Conservation (phyloP, 2,329 filamentous ascomycete genomes). For the Ascochyta fabae region DNA sequence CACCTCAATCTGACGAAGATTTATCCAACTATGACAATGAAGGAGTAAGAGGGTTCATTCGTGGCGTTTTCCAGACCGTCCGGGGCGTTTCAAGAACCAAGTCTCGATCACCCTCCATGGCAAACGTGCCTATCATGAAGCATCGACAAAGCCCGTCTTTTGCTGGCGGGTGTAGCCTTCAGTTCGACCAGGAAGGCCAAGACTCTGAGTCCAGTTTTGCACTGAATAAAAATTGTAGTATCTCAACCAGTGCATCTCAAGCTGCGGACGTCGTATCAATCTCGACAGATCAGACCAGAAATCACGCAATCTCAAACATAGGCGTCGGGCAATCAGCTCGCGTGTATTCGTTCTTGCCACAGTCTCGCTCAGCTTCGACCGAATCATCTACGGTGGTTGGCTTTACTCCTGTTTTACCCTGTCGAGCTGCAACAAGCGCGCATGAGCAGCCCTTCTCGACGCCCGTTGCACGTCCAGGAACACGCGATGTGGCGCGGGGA, state of each 20-base stretch:
- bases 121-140: constrained; percentile 13
- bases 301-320: constrained; percentile 16
- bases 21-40: constrained; percentile 12
- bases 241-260: constrained; percentile 3
- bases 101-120: constrained; percentile 26
- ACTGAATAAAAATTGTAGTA: neutral
- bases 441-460: constrained; percentile 24
- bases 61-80: constrained; percentile 31
- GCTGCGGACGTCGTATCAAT: constrained; percentile 1
- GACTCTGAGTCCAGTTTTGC: neutral
- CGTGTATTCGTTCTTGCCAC: constrained; percentile 3
- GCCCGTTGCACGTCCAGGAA: constrained; percentile 25
- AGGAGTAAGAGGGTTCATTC: constrained; percentile 29
- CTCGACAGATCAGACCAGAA: constrained; percentile 19
- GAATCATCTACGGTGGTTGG: constrained; percentile 9
- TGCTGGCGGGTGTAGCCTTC: constrained; percentile 7
- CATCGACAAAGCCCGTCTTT: constrained; percentile 11
- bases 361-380: constrained; percentile 1
- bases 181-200: constrained; percentile 1
- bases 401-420: constrained; percentile 18
- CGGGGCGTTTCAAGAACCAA: constrained; percentile 29
- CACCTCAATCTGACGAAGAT: constrained; percentile 11
- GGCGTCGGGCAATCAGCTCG: constrained; percentile 14
- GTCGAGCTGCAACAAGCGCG: constrained; percentile 19
- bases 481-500: constrained; percentile 29